phyloP scores from a whole-genome alignment of 768 basidiomycete species.

The Boletus patriciae region DNA sequence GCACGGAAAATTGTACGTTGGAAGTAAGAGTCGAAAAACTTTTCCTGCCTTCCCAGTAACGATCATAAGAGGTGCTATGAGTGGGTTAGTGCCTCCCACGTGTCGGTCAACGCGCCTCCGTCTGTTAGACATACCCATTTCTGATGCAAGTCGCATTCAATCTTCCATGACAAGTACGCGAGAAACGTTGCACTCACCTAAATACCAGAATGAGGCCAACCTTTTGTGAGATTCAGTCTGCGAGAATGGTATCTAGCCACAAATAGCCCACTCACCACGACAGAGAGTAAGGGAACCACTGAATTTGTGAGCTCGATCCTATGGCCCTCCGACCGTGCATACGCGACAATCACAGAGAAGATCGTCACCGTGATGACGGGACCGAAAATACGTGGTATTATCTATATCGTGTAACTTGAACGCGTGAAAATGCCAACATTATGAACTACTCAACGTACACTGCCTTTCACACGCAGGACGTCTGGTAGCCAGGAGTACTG shows the following conservation, averaged over 20 bases:
- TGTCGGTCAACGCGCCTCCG: not conserved
- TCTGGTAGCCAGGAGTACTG: slow-evolving; percentile 92
- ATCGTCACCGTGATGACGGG: slow-evolving; percentile 84
- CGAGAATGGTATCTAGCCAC: not conserved
- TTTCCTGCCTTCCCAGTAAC: slow-evolving; percentile 88
- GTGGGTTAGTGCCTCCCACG: not conserved
- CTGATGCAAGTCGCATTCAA: slow-evolving; percentile 34
- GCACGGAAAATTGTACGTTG: slow-evolving; percentile 40
- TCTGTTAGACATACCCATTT: slow-evolving; percentile 55
- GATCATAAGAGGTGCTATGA: slow-evolving; percentile 77
- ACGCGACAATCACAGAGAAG: slow-evolving; percentile 63
- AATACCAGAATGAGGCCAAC: slow-evolving; percentile 90
- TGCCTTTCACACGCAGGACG: slow-evolving; percentile 80
- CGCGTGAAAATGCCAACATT: not conserved
- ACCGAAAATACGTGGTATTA: slow-evolving; percentile 69
- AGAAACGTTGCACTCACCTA: slow-evolving; percentile 46
- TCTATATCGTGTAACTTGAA: slow-evolving; percentile 39
- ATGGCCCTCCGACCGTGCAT: slow-evolving; percentile 57
- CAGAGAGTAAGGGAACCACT: slow-evolving; percentile 83
- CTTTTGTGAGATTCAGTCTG: slow-evolving; percentile 36
- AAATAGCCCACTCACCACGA: slow-evolving; percentile 64
- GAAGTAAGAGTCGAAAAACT: slow-evolving; percentile 71
- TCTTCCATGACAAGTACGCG: not conserved
- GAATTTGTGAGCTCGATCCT: slow-evolving; percentile 72
- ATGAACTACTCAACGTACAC: slow-evolving; percentile 48